Percentiles rank a stretch among this genome's conserved stretches.
Conservation (phyloP, 176 grass and related monocot genomes). For the Oryza glumipatula region DNA sequence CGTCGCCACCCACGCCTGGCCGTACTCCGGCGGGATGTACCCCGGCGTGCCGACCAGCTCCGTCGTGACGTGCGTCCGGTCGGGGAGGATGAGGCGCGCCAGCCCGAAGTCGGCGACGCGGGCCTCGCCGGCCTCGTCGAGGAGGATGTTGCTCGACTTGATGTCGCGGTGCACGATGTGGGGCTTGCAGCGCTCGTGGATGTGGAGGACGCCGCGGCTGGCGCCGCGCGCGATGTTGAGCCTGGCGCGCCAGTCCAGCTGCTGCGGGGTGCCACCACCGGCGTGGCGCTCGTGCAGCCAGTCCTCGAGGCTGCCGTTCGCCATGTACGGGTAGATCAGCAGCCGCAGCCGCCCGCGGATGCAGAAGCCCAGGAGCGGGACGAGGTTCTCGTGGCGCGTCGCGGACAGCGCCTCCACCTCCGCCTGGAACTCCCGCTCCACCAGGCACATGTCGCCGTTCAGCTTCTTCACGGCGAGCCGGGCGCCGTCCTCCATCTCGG, state of each 20-base stretch:
- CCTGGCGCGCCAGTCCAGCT: constrained; percentile 47
- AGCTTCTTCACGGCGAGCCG: constrained; percentile 63
- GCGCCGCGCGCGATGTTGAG: constrained; percentile 47
- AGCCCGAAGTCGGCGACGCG: constrained; percentile 66
- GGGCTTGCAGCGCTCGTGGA: constrained; percentile 58
- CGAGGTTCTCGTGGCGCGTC: constrained; percentile 55
- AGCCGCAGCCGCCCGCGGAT: constrained; percentile 42
- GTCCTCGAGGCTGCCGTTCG: constrained; percentile 58
- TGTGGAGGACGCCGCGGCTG: constrained; percentile 56
- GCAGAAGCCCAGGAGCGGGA: constrained; percentile 66
- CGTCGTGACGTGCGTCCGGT: constrained; percentile 55
- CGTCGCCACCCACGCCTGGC: constrained; percentile 59
- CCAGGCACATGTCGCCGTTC: constrained; percentile 56
- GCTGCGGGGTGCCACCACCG: neutral
- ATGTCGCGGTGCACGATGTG: constrained; percentile 65
- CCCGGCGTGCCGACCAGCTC: constrained; percentile 60
- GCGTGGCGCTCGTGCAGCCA: constrained; percentile 46
- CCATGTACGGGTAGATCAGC: constrained; percentile 70
- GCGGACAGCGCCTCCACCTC: constrained; percentile 55
- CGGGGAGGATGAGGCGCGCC: constrained; percentile 44
- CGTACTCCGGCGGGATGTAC: constrained; percentile 71
- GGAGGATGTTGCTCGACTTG: constrained; percentile 78
- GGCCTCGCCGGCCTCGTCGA: constrained; percentile 51
- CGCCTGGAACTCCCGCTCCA: constrained; percentile 60
- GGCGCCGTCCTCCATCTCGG: constrained; percentile 43